A percentile compares a stretch with the other conserved stretches of the same genome.
These are phyloP conservation scores for Salix udensis DNA, from an alignment of 345 rosid genomes.

Conservation along the genomic window DNA sequence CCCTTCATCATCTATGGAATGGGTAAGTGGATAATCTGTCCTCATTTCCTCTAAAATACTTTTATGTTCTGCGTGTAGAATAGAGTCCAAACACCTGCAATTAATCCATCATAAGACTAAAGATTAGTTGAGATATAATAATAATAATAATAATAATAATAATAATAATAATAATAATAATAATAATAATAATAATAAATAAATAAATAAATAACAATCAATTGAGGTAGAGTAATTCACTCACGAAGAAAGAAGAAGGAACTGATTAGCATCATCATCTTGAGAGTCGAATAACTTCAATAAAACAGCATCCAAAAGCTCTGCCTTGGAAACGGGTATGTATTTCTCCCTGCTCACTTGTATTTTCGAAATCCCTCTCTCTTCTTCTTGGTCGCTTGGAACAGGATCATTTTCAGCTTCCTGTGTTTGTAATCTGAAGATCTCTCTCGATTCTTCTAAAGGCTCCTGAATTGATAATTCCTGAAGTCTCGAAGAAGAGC, in stretches of 20 bases:
- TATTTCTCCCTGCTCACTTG: slow-evolving; percentile 71
- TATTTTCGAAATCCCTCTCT: slow-evolving; percentile 53
- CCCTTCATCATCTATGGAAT: slow-evolving; percentile 35
- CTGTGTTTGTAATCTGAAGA: slow-evolving; percentile 1
- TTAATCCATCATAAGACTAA: neutral
- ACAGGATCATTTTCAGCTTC: neutral
- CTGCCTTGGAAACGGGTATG: slow-evolving; percentile 67
- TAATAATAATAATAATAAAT: no score
- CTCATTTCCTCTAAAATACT: slow-evolving; percentile 73
- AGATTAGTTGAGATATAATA: neutral
- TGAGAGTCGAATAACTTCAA: slow-evolving; percentile 43
- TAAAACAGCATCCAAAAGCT: slow-evolving; percentile 60
- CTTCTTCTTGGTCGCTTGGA: slow-evolving; percentile 10
- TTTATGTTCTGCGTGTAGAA: slow-evolving; percentile 89
- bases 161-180: no score
- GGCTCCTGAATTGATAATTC: slow-evolving; percentile 29
- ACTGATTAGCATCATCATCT: slow-evolving; percentile 49
- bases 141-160: no score
- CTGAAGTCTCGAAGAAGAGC: slow-evolving; percentile 22
- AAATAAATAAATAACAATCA: neutral
- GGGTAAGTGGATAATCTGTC: slow-evolving; percentile 48
- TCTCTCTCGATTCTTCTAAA: slow-evolving; percentile 22
- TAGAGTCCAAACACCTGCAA: slow-evolving; percentile 73
- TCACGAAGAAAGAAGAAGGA: slow-evolving; percentile 69
- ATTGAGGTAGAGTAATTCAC: neutral